Conservation (phyloP, 768 basidiomycete genomes). For the Fistulinella prunicolor region DNA sequence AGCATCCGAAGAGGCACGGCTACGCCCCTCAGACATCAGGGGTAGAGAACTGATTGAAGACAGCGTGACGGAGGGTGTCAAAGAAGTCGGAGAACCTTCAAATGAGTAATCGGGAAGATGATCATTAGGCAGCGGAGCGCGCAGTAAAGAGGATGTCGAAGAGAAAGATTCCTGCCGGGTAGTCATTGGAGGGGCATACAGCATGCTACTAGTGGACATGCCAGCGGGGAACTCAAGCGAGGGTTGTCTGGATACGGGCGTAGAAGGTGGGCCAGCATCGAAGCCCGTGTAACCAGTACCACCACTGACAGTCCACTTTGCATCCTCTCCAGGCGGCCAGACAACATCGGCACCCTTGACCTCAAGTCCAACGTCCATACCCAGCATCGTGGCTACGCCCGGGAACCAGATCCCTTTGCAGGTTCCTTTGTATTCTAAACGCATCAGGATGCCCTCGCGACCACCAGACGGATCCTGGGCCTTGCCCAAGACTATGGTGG, state of each 20-base stretch:
- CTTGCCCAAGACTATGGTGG: conserved; percentile 55
- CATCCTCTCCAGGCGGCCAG: conserved; percentile 55
- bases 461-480: conserved; percentile 36
- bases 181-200: conserved; percentile 21
- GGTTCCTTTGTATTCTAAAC: conserved; percentile 66
- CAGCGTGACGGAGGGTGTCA: conserved; percentile 41
- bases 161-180: conserved; percentile 41
- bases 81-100: conserved; percentile 56
- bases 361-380: conserved; percentile 71
- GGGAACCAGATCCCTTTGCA: conserved; percentile 81
- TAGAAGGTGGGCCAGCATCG: conserved; percentile 46
- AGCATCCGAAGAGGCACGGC: conserved; percentile 38
- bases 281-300: conserved; percentile 71
- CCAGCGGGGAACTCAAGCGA: conserved; percentile 45
- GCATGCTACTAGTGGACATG: conserved; percentile 16
- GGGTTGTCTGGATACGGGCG: conserved; percentile 43
- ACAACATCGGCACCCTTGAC: conserved; percentile 64
- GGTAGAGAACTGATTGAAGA: conserved; percentile 41
- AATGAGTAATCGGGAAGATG: conserved; percentile 73
- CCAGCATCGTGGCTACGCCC: conserved; percentile 78
- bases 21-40: conserved; percentile 31
- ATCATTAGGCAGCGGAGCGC: conserved; percentile 67
- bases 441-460: conserved; percentile 57
- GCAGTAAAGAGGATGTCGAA: conserved; percentile 64
- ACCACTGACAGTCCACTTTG: conserved; percentile 62